These are phyloP conservation scores for Blumeria graminis DNA, from an alignment of 2,329 filamentous ascomycete genomes.

Conservation along the genomic window DNA sequence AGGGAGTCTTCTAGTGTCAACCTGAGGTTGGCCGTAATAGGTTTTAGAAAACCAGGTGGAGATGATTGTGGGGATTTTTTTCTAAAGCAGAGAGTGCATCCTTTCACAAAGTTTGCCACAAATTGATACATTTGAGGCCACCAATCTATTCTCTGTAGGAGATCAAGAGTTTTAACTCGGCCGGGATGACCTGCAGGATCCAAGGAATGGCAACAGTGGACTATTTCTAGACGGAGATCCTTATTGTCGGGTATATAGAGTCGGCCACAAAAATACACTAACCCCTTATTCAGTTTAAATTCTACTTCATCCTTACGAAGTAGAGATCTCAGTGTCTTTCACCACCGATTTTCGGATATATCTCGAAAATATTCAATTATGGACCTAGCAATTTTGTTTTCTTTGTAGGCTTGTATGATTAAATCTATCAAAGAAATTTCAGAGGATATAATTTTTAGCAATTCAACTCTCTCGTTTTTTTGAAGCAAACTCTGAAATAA, in stretches of 20 bases:
- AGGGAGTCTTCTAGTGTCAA: no score
- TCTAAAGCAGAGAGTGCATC: neutral
- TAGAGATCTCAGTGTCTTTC: neutral
- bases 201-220: neutral
- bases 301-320: neutral
- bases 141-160: neutral
- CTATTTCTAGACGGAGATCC: neutral
- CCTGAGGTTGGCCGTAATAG: no score
- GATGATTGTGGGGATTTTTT: neutral
- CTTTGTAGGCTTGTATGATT: neutral
- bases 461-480: neutral
- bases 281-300: neutral
- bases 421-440: neutral
- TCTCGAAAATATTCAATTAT: neutral
- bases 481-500: neutral
- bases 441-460: neutral
- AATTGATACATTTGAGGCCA: neutral
- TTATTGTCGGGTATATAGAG: neutral
- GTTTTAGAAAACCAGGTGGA: slow-evolving; percentile 3
- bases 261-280: neutral
- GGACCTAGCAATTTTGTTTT: neutral
- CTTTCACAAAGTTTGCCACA: neutral
- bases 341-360: neutral
- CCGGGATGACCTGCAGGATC: neutral
- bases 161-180: neutral